A percentile compares a stretch with the other conserved stretches of the same genome.
phyloP scores from a whole-genome alignment of 768 basidiomycete genomes.

The Boletus pseudopeckii region DNA sequence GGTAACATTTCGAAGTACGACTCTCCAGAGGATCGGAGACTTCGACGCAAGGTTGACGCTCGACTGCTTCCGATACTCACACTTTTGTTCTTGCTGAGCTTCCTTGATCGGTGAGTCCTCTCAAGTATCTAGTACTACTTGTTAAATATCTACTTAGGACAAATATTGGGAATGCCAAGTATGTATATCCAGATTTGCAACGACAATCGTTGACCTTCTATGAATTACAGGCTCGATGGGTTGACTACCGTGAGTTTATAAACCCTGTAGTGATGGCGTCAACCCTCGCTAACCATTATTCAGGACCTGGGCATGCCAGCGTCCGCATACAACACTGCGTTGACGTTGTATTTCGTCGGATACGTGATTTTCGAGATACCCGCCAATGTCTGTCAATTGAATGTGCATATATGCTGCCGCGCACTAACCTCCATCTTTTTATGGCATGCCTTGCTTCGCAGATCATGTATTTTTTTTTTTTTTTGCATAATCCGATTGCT shows the following conservation, averaged over 20 bases:
- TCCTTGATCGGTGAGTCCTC: slow-evolving; percentile 36
- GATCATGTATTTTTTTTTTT: slow-evolving; percentile 24
- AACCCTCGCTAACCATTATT: neutral
- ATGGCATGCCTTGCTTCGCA: neutral
- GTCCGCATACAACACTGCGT: slow-evolving; percentile 52
- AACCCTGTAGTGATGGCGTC: neutral
- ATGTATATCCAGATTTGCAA: neutral
- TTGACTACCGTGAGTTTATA: slow-evolving; percentile 39
- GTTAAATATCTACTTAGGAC: slow-evolving; percentile 17
- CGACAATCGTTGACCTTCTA: neutral
- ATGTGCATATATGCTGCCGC: neutral
- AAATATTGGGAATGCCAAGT: slow-evolving; percentile 42
- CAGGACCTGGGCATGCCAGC: slow-evolving; percentile 51
- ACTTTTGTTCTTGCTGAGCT: slow-evolving; percentile 39
- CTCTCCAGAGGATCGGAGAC: slow-evolving; percentile 20
- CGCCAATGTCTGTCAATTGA: slow-evolving; percentile 40
- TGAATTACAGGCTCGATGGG: slow-evolving; percentile 45
- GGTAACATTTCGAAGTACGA: neutral
- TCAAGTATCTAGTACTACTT: neutral
- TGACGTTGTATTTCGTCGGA: slow-evolving; percentile 59
- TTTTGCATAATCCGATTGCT: neutral
- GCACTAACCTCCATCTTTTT: neutral
- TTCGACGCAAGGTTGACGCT: slow-evolving; percentile 34
- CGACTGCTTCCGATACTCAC: slow-evolving; percentile 41
- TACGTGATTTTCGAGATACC: slow-evolving; percentile 62